A percentile compares a stretch with the other conserved stretches of the same genome.
phyloP scores from a whole-genome alignment of 2,329 filamentous ascomycete species.

The Colletotrichum sp. region DNA sequence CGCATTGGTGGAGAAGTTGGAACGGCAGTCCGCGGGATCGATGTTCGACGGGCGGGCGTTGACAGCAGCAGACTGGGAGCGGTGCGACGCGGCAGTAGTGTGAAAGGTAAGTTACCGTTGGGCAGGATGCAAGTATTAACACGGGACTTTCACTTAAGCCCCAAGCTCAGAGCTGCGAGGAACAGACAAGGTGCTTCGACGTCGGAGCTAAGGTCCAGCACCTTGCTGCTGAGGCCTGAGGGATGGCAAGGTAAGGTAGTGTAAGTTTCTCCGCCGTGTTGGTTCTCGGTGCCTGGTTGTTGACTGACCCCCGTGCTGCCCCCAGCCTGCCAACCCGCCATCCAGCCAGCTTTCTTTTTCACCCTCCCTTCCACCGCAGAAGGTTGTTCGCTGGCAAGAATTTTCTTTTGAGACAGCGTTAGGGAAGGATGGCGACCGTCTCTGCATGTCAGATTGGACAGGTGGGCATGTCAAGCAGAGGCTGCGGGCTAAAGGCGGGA shows the following conservation, averaged over 20 bases:
- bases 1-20: background rate
- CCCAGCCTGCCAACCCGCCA: background rate
- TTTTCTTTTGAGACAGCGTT: background rate
- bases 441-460: background rate
- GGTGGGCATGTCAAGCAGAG: background rate
- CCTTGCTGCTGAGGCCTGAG: background rate
- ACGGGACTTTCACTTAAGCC: background rate
- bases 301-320: background rate
- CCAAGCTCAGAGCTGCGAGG: background rate
- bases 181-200: background rate
- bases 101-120: background rate
- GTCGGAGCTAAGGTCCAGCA: background rate
- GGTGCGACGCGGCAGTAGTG: background rate
- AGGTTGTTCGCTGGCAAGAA: background rate
- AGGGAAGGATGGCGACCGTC: background rate
- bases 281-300: background rate
- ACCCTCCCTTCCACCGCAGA: background rate
- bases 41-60: background rate
- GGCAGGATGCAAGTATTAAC: background rate
- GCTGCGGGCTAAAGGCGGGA: background rate
- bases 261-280: constrained; percentile 10
- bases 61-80: background rate
- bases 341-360: background rate
- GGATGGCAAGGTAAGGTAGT: background rate
- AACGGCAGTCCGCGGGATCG: constrained; percentile 12